These are phyloP conservation scores for Cardamine occulta DNA, from an alignment of 345 rosid species.

Conservation along the genomic window DNA sequence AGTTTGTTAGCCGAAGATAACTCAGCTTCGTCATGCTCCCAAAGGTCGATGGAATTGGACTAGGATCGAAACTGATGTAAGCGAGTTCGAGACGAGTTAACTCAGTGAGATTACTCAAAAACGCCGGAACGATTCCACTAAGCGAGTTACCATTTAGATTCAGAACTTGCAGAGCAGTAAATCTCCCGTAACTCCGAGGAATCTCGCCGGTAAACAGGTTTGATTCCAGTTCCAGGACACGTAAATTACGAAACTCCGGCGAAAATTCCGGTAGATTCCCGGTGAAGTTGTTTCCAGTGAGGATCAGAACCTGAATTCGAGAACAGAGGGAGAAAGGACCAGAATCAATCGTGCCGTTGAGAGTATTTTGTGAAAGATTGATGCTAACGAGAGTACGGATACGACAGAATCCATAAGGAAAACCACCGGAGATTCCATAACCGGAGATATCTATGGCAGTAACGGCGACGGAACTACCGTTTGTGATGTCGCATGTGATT, in stretches of 20 bases:
- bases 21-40: constrained; percentile 62
- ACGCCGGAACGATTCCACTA: constrained; percentile 55
- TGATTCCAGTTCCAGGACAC: constrained; percentile 51
- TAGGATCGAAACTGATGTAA: constrained; percentile 48
- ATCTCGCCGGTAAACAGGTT: constrained; percentile 60
- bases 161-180: constrained; percentile 48
- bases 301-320: constrained; percentile 47
- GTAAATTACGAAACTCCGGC: constrained; percentile 39
- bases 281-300: constrained; percentile 47
- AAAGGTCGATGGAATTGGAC: constrained; percentile 54
- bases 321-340: constrained; percentile 57
- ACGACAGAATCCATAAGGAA: constrained; percentile 65
- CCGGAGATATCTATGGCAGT: constrained; percentile 55
- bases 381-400: constrained; percentile 60
- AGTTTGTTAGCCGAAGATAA: constrained; percentile 34
- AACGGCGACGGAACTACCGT: constrained; percentile 47
- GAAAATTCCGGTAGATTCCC: constrained; percentile 66
- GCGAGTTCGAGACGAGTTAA: constrained; percentile 52
- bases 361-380: constrained; percentile 44
- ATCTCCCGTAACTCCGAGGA: constrained; percentile 56
- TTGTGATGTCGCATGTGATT: constrained; percentile 50
- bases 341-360: constrained; percentile 53
- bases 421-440: constrained; percentile 52
- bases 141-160: constrained; percentile 45
- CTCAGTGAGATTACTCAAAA: constrained; percentile 55